Evolutionary conservation across 176 grass and related monocot genomes (phyloP).

Genomic region (Oropetium thomaeum): DNA sequence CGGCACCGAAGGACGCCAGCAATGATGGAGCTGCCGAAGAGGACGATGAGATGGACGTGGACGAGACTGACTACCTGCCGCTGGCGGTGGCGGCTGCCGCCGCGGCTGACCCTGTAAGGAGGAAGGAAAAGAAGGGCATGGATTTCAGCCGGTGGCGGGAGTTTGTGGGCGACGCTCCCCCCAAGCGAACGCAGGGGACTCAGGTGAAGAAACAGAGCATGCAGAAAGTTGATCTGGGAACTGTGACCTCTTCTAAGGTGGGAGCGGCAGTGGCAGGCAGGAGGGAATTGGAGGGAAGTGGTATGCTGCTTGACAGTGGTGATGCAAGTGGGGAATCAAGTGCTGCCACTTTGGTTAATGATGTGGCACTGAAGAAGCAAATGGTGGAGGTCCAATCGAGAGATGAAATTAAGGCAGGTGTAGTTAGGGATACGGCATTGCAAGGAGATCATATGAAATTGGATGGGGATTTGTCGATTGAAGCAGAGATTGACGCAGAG

Average conservation of each 20-base stretch:
- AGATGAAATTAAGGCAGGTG: not conserved
- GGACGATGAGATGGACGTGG: slow-evolving; percentile 48
- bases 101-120: slow-evolving; percentile 46
- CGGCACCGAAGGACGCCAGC: not conserved
- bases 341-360: slow-evolving; percentile 7
- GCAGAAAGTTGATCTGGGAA: slow-evolving; percentile 16
- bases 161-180: slow-evolving; percentile 33
- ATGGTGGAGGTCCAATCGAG: not conserved
- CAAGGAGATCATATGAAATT: slow-evolving; percentile 30
- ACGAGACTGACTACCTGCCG: slow-evolving; percentile 44
- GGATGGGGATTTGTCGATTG: slow-evolving; percentile 28
- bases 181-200: slow-evolving; percentile 39
- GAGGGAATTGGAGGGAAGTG: not conserved
- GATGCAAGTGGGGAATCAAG: slow-evolving; percentile 6
- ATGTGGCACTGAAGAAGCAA: not conserved
- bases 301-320: not conserved
- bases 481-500: slow-evolving; percentile 69
- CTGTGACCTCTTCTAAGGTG: not conserved
- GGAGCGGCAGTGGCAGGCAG: not conserved
- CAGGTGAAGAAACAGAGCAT: not conserved
- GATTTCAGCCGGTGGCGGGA: slow-evolving; percentile 79
- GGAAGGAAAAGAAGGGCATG: slow-evolving; percentile 81
- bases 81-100: slow-evolving; percentile 20
- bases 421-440: not conserved
- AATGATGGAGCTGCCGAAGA: slow-evolving; percentile 31